Evolutionary conservation across 768 basidiomycete species (phyloP).

Genomic region (Auricularia heimuer): DNA sequence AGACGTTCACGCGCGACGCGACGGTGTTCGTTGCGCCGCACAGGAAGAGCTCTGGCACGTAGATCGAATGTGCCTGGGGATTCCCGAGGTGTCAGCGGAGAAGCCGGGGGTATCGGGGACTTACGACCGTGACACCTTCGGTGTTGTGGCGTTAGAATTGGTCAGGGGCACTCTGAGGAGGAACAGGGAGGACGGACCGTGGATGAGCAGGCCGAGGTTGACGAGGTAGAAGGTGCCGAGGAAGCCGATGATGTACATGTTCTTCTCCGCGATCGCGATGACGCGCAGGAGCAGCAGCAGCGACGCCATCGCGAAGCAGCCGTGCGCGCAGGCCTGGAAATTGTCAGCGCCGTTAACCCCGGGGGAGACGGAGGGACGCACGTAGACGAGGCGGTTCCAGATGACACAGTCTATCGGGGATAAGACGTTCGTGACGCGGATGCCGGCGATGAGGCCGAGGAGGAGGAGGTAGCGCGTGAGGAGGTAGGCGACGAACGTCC

Average conservation of each 20-base stretch:
- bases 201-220: neutral
- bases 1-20: neutral
- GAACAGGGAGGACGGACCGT: neutral
- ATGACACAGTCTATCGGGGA: conserved; percentile 43
- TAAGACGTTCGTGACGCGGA: conserved; percentile 54
- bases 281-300: conserved; percentile 1
- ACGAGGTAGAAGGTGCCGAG: neutral
- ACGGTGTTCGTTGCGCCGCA: neutral
- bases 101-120: neutral
- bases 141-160: too few species aligned
- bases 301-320: neutral
- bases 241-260: neutral
- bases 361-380: neutral
- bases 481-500: neutral
- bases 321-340: neutral
- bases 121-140: neutral
- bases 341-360: neutral
- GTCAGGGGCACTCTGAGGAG: neutral
- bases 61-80: neutral
- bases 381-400: neutral
- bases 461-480: neutral
- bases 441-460: neutral
- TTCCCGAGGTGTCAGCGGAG: neutral
- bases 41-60: neutral
- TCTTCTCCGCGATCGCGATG: neutral